Percentiles rank a stretch among this genome's conserved stretches.
These are phyloP conservation scores for Trebouxia sp. DNA, from an alignment of 139 green algal species.

Conservation along the genomic window DNA sequence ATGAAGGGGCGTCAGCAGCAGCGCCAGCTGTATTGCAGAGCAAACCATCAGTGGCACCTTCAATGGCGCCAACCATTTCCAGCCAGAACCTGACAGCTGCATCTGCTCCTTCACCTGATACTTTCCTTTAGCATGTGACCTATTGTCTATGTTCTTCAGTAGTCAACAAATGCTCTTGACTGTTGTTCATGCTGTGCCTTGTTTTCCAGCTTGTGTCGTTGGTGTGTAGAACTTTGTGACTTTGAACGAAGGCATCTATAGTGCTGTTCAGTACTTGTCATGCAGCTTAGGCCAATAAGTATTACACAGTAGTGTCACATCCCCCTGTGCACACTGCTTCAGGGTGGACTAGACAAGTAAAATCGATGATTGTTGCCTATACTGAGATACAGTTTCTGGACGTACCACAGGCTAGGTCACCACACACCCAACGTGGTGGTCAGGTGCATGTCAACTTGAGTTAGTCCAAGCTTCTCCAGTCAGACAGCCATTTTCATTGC, in stretches of 20 bases:
- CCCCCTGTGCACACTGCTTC: slow-evolving; percentile 9
- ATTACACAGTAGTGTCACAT: too few relatives aligned
- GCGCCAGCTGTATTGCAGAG: background rate
- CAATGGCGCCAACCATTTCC: background rate
- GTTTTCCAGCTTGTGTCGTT: too few relatives aligned
- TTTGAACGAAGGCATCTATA: too few relatives aligned
- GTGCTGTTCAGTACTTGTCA: background rate
- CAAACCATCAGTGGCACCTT: background rate
- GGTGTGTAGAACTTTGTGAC: too few relatives aligned
- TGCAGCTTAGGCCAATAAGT: too few relatives aligned
- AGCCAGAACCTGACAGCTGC: background rate
- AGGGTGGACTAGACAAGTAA: background rate
- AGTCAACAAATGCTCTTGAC: background rate
- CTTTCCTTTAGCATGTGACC: background rate
- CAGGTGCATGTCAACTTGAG: background rate
- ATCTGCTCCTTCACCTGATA: background rate
- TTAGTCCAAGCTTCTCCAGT: too few relatives aligned
- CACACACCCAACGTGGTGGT: too few relatives aligned
- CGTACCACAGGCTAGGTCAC: too few relatives aligned
- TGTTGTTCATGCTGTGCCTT: too few relatives aligned
- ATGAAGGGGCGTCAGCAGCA: too few relatives aligned
- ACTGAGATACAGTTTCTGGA: background rate
- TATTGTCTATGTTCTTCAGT: too few relatives aligned
- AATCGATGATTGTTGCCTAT: background rate
- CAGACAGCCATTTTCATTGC: slow-evolving; percentile 98